These are phyloP conservation scores for Paramecium sonneborni DNA, from an alignment of 73 alveolate genomes.

Conservation along the genomic window DNA sequence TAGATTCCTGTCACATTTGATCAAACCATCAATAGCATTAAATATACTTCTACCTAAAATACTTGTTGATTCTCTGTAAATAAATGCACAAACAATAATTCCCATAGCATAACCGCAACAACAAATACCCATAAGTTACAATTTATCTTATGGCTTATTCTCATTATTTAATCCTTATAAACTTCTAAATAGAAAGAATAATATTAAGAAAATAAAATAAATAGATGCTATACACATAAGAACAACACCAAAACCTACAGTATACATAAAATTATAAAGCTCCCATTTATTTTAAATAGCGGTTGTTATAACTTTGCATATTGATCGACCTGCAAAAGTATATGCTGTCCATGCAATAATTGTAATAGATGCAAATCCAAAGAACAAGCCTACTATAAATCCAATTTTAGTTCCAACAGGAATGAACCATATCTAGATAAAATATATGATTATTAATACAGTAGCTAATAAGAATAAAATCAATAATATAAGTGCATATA, in stretches of 20 bases:
- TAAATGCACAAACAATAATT: constrained; percentile 27
- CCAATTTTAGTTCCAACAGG: constrained; percentile 39
- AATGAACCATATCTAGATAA: constrained; percentile 15
- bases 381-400: neutral
- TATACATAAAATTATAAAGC: neutral
- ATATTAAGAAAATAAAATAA: neutral
- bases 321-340: constrained; percentile 14
- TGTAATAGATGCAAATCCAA: neutral
- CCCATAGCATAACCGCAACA: constrained; percentile 50
- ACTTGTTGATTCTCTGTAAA: constrained; percentile 32
- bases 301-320: neutral
- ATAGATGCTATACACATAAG: neutral
- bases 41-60: constrained; percentile 13
- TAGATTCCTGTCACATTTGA: neutral
- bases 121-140: neutral
- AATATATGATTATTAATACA: neutral
- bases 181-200: neutral
- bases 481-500: neutral
- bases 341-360: constrained; percentile 22
- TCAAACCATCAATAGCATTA: constrained; percentile 35
- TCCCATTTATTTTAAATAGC: neutral
- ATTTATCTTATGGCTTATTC: constrained; percentile 2
- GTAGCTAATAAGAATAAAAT: neutral
- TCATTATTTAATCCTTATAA: neutral
- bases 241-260: constrained; percentile 9